Evolutionary conservation across 2,329 filamentous ascomycete genomes (phyloP).

Genomic region (Cladophialophora psammophila): DNA sequence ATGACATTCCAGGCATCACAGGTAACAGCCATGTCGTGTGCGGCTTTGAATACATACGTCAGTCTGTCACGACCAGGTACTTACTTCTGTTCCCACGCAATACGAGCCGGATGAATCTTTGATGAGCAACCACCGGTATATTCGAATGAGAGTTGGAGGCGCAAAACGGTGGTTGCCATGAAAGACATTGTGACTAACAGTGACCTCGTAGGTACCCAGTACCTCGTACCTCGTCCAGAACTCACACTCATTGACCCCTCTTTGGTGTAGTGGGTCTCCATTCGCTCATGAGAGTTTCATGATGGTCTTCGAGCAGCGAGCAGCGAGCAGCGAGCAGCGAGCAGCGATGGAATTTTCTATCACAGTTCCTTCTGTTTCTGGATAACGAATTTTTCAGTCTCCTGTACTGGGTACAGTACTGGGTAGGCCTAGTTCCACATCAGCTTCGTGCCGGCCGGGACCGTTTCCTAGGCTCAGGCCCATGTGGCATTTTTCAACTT

Average conservation of each 20-base stretch:
- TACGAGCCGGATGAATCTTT: no score
- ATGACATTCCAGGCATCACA: no score
- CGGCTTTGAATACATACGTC: no score
- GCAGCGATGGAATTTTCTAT: conserved; percentile 2
- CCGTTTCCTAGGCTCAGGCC: background rate
- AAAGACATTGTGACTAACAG: background rate
- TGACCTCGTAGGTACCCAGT: background rate
- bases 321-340: no score
- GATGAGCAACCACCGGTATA: no score
- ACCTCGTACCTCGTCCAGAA: background rate
- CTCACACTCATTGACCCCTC: background rate
- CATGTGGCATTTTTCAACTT: background rate
- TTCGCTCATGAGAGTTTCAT: background rate
- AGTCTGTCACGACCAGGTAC: no score
- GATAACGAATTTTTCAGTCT: background rate
- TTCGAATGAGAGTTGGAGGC: no score
- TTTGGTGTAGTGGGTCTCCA: background rate
- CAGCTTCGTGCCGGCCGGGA: background rate
- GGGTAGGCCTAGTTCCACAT: background rate
- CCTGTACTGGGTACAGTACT: background rate
- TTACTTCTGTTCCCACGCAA: no score
- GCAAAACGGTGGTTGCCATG: no score
- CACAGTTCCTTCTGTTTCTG: background rate
- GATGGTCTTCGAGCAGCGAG: background rate
- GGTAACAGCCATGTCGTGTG: no score